Percentiles rank a stretch among this genome's conserved stretches.
Evolutionary conservation across 1,139 yeast species (phyloP).

Genomic region (Pneumocystis jirovecii): DNA sequence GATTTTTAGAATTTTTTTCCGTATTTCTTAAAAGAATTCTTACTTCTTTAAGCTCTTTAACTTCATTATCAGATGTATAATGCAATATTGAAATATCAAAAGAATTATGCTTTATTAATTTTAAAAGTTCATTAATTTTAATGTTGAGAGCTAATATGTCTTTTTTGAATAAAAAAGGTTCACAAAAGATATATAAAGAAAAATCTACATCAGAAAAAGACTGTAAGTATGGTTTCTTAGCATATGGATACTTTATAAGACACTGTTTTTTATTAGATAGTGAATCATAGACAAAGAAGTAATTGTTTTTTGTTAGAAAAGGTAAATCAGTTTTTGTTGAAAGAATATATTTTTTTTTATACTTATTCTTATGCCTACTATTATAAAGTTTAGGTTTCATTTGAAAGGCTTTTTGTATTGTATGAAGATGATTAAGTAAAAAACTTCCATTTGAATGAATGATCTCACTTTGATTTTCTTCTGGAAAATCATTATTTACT

Average conservation of each 20-base stretch:
- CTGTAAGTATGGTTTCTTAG: neutral
- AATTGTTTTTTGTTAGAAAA: neutral
- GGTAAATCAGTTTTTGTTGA: too few relatives aligned
- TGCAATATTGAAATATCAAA: neutral
- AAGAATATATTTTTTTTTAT: neutral
- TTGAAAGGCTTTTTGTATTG: neutral
- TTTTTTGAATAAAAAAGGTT: neutral
- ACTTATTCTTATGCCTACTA: neutral
- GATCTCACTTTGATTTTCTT: neutral
- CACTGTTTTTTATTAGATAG: neutral
- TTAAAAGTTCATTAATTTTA: neutral
- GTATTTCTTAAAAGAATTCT: neutral
- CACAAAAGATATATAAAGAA: neutral
- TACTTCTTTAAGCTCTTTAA: neutral
- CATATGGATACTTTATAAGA: neutral
- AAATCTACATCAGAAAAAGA: neutral
- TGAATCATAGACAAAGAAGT: neutral
- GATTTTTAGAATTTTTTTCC: neutral
- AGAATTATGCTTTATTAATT: neutral
- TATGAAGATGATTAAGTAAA: neutral
- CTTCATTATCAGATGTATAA: neutral
- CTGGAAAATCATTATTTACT: neutral
- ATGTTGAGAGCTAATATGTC: neutral
- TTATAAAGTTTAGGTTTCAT: neutral
- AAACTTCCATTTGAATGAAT: neutral